These are phyloP conservation scores for Beauveria pseudobassiana DNA, from an alignment of 2,329 filamentous ascomycete species.

Conservation along the genomic window DNA sequence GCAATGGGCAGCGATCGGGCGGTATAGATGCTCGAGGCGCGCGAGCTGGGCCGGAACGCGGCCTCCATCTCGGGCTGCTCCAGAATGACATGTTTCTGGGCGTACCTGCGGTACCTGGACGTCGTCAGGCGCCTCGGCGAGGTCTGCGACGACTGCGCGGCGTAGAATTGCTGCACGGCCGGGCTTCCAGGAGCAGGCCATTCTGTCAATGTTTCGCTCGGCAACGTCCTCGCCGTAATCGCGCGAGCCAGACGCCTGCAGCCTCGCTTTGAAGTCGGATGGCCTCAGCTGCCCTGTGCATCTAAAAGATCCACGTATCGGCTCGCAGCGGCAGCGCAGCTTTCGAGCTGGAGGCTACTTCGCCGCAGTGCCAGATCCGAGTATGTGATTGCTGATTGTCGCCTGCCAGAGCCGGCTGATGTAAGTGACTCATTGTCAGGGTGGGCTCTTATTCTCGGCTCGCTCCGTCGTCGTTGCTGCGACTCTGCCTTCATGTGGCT, in stretches of 20 bases:
- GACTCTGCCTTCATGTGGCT: not conserved
- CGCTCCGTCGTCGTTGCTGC: not conserved
- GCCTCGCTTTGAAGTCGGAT: conserved; percentile 39
- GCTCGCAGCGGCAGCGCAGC: not conserved
- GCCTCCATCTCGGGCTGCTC: conserved; percentile 1
- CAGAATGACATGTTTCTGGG: not conserved
- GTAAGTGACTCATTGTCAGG: not conserved
- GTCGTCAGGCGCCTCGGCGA: not conserved
- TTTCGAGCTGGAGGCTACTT: not conserved
- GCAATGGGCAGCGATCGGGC: not conserved
- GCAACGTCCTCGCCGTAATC: conserved; percentile 60
- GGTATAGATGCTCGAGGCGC: not conserved
- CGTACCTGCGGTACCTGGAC: not conserved
- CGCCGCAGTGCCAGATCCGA: not conserved
- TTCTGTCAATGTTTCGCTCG: conserved; percentile 48
- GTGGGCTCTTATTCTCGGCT: not conserved
- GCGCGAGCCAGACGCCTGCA: conserved; percentile 42
- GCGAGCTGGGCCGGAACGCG: not conserved
- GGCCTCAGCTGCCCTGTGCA: conserved; percentile 44
- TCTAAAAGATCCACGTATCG: conserved; percentile 49
- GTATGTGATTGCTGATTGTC: not conserved
- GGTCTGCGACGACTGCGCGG: conserved; percentile 9
- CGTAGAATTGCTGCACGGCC: conserved; percentile 30
- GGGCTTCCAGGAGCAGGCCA: conserved; percentile 24
- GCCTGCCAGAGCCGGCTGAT: not conserved